Evolutionary conservation across 2,329 filamentous ascomycete species (phyloP).

Genomic region (Botrytis aclada): DNA sequence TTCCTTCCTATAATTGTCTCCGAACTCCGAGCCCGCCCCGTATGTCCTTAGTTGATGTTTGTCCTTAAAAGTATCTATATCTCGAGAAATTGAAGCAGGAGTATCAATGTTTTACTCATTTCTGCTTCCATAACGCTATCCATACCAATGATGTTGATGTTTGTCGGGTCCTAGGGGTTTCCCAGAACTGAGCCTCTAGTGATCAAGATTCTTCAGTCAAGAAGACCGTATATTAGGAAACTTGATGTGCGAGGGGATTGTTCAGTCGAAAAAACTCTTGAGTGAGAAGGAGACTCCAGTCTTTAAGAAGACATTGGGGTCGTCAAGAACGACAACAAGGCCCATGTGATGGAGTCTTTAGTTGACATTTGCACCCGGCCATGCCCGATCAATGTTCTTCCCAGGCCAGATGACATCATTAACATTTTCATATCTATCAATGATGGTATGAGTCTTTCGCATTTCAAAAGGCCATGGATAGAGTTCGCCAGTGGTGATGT

Average conservation of each 20-base stretch:
- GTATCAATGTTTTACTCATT: neutral
- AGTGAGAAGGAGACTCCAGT: neutral
- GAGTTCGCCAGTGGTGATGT: neutral
- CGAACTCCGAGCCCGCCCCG: neutral
- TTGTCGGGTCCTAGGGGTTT: neutral
- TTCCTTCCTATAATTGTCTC: neutral
- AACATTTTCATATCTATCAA: neutral
- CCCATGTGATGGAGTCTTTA: neutral
- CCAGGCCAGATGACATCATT: neutral
- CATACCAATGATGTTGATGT: neutral
- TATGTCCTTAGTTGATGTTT: neutral
- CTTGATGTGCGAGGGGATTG: neutral
- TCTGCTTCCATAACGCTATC: neutral
- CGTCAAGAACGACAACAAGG: neutral
- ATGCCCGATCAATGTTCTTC: neutral
- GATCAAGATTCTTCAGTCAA: neutral
- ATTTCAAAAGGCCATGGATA: slow-evolving; percentile 1
- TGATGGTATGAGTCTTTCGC: neutral
- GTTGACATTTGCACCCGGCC: neutral
- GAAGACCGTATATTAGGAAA: neutral
- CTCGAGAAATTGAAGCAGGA: neutral
- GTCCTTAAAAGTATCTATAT: neutral
- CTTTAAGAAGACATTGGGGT: neutral
- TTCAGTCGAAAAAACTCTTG: neutral
- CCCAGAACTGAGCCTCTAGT: neutral